Conservation (phyloP, 495 filamentous ascomycete species). For the Thermochaetoides thermophila region DNA sequence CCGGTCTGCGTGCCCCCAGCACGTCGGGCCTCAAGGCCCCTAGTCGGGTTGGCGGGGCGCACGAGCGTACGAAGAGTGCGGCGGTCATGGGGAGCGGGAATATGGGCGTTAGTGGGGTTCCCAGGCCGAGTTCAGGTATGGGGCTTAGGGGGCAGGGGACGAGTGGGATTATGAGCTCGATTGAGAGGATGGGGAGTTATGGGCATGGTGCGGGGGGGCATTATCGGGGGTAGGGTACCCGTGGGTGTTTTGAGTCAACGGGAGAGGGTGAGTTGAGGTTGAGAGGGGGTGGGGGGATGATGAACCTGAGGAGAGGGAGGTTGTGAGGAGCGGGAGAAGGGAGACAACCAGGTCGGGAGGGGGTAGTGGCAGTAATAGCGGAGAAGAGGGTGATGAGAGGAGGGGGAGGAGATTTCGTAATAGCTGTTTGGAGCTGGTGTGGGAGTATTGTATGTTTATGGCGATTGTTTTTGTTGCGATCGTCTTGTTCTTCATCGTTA, state of each 20-base stretch:
- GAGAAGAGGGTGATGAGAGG: too few relatives aligned
- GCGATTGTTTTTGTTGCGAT: neutral
- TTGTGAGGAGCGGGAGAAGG: too few relatives aligned
- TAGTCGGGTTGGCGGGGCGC: constrained; percentile 26
- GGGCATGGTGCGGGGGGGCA: constrained; percentile 9
- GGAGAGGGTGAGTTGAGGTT: neutral
- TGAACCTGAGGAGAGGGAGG: too few relatives aligned
- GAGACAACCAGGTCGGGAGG: too few relatives aligned
- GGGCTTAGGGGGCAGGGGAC: constrained; percentile 18
- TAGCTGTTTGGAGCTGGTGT: too few relatives aligned
- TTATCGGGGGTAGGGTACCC: constrained; percentile 2
- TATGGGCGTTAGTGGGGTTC: constrained; percentile 19
- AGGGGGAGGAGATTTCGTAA: too few relatives aligned
- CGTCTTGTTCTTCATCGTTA: neutral
- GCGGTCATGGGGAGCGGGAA: constrained; percentile 4
- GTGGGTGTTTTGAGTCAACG: too few relatives aligned
- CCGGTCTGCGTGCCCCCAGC: constrained; percentile 17
- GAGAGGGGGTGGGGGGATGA: neutral
- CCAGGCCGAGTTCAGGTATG: constrained; percentile 26
- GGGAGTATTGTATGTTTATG: too few relatives aligned
- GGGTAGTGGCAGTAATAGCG: too few relatives aligned
- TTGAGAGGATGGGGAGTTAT: constrained; percentile 52
- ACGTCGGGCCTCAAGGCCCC: constrained; percentile 32
- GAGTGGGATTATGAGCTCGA: constrained; percentile 59
- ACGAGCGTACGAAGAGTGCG: constrained; percentile 29